Evolutionary conservation across 2,329 filamentous ascomycete species (phyloP).

Genomic region (Penicillium sp.): DNA sequence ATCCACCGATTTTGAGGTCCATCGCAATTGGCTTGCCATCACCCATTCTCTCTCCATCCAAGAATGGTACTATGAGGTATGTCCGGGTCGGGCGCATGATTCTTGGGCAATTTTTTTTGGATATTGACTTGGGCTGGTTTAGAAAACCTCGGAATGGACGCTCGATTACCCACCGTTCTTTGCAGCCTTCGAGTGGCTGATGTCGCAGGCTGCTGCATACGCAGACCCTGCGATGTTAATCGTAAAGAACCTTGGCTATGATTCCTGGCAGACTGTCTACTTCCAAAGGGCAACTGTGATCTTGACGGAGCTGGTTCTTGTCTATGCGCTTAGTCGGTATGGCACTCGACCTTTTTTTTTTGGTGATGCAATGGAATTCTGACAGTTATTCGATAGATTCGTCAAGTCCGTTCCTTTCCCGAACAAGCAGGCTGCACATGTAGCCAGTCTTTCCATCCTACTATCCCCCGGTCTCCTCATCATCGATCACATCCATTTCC

Average conservation of each 20-base stretch:
- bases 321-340: constrained; percentile 77
- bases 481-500: constrained; percentile 98
- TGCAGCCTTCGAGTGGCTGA: constrained; percentile 90
- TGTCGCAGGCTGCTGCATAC: constrained; percentile 77
- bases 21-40: constrained; percentile 97
- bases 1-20: constrained; percentile 98
- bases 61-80: constrained; percentile 89
- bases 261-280: constrained; percentile 90
- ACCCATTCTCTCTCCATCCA: constrained; percentile 83
- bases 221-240: constrained; percentile 79
- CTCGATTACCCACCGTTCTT: constrained; percentile 99
- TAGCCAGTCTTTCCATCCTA: constrained; percentile 82
- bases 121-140: constrained; percentile 29
- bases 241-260: constrained; percentile 77
- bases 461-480: constrained; percentile 91
- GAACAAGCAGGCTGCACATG: constrained; percentile 76
- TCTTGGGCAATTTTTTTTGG: neutral
- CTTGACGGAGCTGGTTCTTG: constrained; percentile 75
- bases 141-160: constrained; percentile 97
- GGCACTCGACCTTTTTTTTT: constrained; percentile 15
- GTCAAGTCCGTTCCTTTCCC: constrained; percentile 66
- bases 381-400: constrained; percentile 54
- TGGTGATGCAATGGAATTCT: neutral
- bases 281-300: constrained; percentile 93
- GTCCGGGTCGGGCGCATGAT: constrained; percentile 8